These are phyloP conservation scores for Exutisphaerella laricina DNA, from an alignment of 2,329 filamentous ascomycete species.

Conservation along the genomic window DNA sequence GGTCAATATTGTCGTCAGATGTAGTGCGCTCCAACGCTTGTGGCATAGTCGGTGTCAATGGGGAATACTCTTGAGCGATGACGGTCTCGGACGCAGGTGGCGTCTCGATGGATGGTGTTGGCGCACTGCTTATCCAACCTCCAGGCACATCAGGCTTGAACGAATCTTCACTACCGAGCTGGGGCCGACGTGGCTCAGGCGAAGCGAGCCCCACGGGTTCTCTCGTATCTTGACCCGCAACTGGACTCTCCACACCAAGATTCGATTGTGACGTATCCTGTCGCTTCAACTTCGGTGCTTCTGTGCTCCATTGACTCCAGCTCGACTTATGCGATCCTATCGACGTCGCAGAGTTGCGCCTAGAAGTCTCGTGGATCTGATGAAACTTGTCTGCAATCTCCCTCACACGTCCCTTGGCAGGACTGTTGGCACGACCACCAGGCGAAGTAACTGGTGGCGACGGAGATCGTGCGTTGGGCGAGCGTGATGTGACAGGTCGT, in stretches of 20 bases:
- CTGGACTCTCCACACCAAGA: slow-evolving; percentile 6
- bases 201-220: slow-evolving; percentile 1
- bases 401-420: slow-evolving; percentile 45
- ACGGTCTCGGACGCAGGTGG: slow-evolving; percentile 15
- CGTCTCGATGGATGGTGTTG: slow-evolving; percentile 36
- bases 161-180: slow-evolving; percentile 18
- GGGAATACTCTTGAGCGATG: slow-evolving; percentile 1
- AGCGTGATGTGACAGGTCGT: background rate
- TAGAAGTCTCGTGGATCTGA: slow-evolving; percentile 33
- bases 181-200: slow-evolving; percentile 12
- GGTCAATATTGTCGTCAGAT: slow-evolving; percentile 24
- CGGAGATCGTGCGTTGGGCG: background rate
- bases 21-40: slow-evolving; percentile 7
- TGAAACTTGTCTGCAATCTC: slow-evolving; percentile 48
- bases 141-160: slow-evolving; percentile 50
- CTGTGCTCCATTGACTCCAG: slow-evolving; percentile 30
- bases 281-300: slow-evolving; percentile 14
- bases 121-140: slow-evolving; percentile 49
- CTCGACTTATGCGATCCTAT: slow-evolving; percentile 39
- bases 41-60: slow-evolving; percentile 2
- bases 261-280: slow-evolving; percentile 15
- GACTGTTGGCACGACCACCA: slow-evolving; percentile 22
- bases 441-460: slow-evolving; percentile 10
- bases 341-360: slow-evolving; percentile 40
- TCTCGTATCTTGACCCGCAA: background rate